phyloP scores from a whole-genome alignment of 148 eudicot genomes.

The Nepenthes gracilis region DNA sequence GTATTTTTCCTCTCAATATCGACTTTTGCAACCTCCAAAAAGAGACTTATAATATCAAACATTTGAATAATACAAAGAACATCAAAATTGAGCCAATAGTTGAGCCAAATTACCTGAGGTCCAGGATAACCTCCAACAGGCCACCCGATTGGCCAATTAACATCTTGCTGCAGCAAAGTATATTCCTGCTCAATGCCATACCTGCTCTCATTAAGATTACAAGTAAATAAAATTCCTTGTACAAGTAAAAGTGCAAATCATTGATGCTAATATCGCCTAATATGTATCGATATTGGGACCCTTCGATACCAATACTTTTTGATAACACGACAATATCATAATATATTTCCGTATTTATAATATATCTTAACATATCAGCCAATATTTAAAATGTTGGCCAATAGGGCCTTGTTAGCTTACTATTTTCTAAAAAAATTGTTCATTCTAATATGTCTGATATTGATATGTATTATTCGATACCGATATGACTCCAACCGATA shows the following conservation, averaged over 20 bases:
- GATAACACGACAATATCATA: too few species aligned
- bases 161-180: slow-evolving; percentile 40
- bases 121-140: slow-evolving; percentile 49
- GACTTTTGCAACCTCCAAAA: not conserved
- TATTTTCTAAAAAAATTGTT: too few species aligned
- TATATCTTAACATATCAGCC: too few species aligned
- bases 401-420: too few species aligned
- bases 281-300: not conserved
- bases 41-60: not conserved
- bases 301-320: too few species aligned
- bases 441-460: too few species aligned
- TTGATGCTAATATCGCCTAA: not conserved
- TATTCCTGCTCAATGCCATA: slow-evolving; percentile 57
- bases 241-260: not conserved
- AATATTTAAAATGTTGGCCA: too few species aligned
- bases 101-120: slow-evolving; percentile 25
- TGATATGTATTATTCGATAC: too few species aligned
- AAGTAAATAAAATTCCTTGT: not conserved
- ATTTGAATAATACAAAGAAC: not conserved
- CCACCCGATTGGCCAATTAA: slow-evolving; percentile 59
- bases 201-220: slow-evolving; percentile 13
- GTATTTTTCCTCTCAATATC: too few species aligned
- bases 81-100: not conserved
- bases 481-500: too few species aligned
- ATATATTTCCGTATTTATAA: too few species aligned